Base-by-base conservation (phyloP, 2,329 filamentous ascomycete species). In the Aureobasidium sp. region DNA sequence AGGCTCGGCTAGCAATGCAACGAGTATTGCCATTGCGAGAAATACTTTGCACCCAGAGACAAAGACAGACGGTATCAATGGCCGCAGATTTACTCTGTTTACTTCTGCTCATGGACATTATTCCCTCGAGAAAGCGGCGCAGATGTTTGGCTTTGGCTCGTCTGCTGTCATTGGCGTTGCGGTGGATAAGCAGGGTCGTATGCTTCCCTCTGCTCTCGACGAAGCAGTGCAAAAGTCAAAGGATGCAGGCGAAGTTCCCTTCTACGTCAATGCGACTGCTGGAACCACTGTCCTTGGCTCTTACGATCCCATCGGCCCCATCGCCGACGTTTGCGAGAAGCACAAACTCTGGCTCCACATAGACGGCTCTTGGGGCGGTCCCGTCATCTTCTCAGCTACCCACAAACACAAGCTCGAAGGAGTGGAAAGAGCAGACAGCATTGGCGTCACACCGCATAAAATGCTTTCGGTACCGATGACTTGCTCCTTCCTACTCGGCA, bases 251-350 rank as follows among this genome's bases (percentile, higher is more conserved):
- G 85, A 87, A 70, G 94, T 89, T 0, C 93, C 94, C 0, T 88
- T 99, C 64, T 97, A 96, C 75, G 90, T 97, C 71, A 97, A 97
- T 72, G 89, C 92, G 6, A 97, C 94, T 0, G 93, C 94, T 0
- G 94, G 94, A 19, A 97, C 93, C 1, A 99, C 94, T 0, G 93
- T 97, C 2, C 79, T 93, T 65, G 94, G 94, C 17, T 91, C 89
- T 0, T 99, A 88, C 71, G 93, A 97, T 70, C 89, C 90, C 0
- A 87, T 96, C 68, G 74, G 79, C 14, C 82, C 81, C 2, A 86
- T 97, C 65, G 81, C 86, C 0, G 78, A 77, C 31, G 79, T 97
- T 19, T 94, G 90, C 76, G 81, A 83, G 66, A 80, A 81, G 63
- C 81, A 91, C 70, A 82, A 84, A 60, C 76, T 97, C 49, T 99